These are phyloP conservation scores for Claviceps digitariae DNA, from an alignment of 2,329 filamentous ascomycete species.

Conservation along the genomic window DNA sequence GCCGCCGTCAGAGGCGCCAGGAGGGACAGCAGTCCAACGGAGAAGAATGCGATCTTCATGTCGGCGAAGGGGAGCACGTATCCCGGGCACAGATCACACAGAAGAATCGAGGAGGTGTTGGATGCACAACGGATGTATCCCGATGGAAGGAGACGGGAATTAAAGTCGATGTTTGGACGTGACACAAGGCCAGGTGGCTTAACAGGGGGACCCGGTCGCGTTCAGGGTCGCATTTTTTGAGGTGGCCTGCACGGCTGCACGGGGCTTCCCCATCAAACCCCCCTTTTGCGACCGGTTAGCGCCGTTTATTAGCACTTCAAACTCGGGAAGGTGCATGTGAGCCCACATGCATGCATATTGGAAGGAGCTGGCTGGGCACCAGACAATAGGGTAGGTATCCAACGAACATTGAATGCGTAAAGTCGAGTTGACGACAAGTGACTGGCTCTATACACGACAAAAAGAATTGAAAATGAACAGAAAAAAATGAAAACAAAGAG, in stretches of 20 bases:
- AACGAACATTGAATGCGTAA: too few species aligned
- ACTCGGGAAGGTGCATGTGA: too few species aligned
- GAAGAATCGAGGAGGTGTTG: background rate
- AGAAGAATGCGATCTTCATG: constrained; percentile 59
- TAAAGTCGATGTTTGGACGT: background rate
- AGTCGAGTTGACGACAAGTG: too few species aligned
- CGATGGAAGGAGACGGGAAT: background rate
- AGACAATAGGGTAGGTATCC: too few species aligned
- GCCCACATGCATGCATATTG: too few species aligned
- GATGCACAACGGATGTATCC: constrained; percentile 1
- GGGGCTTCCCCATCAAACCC: too few species aligned
- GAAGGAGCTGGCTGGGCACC: too few species aligned
- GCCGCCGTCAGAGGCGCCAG: constrained; percentile 55
- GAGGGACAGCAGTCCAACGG: constrained; percentile 55
- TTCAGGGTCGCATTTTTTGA: background rate
- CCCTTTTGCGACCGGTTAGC: background rate
- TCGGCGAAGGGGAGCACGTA: constrained; percentile 2
- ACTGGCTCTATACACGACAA: too few species aligned
- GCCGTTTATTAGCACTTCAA: background rate
- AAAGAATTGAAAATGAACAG: background rate
- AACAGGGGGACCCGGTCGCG: background rate
- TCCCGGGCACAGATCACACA: background rate
- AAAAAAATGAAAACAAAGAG: background rate
- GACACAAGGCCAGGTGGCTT: constrained; percentile 7
- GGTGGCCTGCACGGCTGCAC: background rate